phyloP scores from a whole-genome alignment of 805 yeast species.

The Wickerhamomyces queroliae region DNA sequence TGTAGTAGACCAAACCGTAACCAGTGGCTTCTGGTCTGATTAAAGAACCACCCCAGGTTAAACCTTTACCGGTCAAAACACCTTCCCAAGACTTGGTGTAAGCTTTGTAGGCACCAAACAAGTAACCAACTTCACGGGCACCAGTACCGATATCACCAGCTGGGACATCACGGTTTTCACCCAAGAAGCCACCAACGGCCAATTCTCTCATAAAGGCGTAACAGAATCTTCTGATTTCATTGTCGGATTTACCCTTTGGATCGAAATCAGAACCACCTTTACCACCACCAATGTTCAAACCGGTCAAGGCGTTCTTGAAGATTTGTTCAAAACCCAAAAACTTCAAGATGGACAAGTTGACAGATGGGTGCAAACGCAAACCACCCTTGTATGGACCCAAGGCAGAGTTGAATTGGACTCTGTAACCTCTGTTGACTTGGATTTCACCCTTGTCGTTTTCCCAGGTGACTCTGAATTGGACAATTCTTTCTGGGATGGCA shows the following conservation, averaged over 20 bases:
- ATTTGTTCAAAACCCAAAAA: conserved; percentile 98
- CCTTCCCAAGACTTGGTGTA: conserved; percentile 93
- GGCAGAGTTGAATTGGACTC: conserved; percentile 98
- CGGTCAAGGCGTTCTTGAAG: conserved; percentile 97
- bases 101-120: conserved; percentile 95
- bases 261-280: conserved; percentile 98
- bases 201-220: conserved; percentile 93
- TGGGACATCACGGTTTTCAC: conserved; percentile 96
- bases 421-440: conserved; percentile 94
- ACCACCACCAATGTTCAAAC: conserved; percentile 98
- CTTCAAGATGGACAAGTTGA: conserved; percentile 89
- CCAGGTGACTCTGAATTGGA: conserved; percentile 98
- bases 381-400: conserved; percentile 99
- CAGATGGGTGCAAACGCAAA: conserved; percentile 95
- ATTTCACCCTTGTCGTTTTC: conserved; percentile 90
- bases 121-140: conserved; percentile 67
- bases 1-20: conserved; percentile 94
- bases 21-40: conserved; percentile 99
- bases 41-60: conserved; percentile 98
- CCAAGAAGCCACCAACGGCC: conserved; percentile 75
- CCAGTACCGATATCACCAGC: conserved; percentile 99
- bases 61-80: conserved; percentile 96
- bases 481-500: conserved; percentile 91
- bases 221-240: conserved; percentile 96
- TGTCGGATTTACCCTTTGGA: conserved; percentile 91